Evolutionary conservation across 2,329 filamentous ascomycete genomes (phyloP).

Genomic region (Colletotrichum truncatum): DNA sequence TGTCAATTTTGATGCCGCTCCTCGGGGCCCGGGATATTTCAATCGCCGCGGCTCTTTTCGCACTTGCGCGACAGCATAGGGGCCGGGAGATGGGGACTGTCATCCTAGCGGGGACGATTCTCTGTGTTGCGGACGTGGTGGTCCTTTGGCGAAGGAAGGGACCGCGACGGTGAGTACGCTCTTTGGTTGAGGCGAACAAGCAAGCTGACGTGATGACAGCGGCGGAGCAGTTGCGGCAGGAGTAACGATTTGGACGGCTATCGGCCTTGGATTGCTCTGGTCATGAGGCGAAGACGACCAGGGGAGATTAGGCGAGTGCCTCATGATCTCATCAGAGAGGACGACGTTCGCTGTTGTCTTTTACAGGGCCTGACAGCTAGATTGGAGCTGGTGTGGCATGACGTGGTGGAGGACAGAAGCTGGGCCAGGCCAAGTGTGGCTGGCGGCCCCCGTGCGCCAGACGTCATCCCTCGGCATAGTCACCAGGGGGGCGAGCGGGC

Average conservation of each 20-base stretch:
- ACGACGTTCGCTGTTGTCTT: background rate
- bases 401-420: background rate
- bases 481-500: conserved; percentile 9
- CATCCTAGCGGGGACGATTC: conserved; percentile 30
- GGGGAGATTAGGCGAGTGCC: background rate
- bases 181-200: background rate
- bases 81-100: conserved; percentile 32
- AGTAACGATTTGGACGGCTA: background rate
- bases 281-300: background rate
- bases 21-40: conserved; percentile 32
- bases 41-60: conserved; percentile 30
- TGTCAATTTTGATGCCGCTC: conserved; percentile 28
- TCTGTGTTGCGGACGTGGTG: conserved; percentile 30
- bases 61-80: conserved; percentile 20
- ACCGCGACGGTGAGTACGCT: conserved; percentile 19
- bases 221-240: background rate
- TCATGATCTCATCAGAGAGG: conserved; percentile 10
- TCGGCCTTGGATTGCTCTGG: conserved; percentile 2
- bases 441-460: conserved; percentile 4
- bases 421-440: background rate
- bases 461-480: conserved; percentile 11
- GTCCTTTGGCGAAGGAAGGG: conserved; percentile 15
- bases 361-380: background rate
- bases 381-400: background rate
- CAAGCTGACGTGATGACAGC: conserved; percentile 3